A percentile compares a stretch with the other conserved stretches of the same genome.
phyloP scores from a whole-genome alignment of 139 green algal genomes.

The Tetradesmus obliquus region DNA sequence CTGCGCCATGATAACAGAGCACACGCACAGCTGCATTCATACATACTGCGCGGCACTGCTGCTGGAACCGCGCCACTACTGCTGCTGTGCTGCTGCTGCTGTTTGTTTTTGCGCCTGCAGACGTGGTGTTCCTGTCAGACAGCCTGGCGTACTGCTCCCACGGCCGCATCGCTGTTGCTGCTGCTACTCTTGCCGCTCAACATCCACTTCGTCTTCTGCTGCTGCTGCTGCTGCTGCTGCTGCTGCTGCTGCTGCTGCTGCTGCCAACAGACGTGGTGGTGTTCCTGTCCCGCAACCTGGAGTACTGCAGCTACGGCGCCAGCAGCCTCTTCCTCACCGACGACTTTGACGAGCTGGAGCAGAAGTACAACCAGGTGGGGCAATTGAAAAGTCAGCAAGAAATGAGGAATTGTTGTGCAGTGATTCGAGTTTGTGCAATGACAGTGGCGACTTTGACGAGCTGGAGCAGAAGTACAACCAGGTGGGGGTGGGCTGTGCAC shows the following conservation, averaged over 20 bases:
- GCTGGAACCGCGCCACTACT: not conserved
- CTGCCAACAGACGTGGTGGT: constrained; percentile 51
- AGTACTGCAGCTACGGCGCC: constrained; percentile 61
- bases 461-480: constrained; percentile 68
- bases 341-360: constrained; percentile 59
- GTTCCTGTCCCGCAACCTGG: constrained; percentile 58
- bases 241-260: not conserved
- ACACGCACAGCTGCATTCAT: too few relatives aligned
- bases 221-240: constrained; percentile 17
- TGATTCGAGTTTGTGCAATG: not conserved
- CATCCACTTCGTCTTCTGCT: not conserved
- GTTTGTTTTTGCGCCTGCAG: not conserved
- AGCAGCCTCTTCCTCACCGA: constrained; percentile 54
- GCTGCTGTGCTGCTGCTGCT: not conserved
- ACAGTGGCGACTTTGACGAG: not conserved
- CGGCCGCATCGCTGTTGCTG: constrained; percentile 28
- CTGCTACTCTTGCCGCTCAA: too few relatives aligned
- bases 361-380: constrained; percentile 67
- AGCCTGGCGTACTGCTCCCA: constrained; percentile 66
- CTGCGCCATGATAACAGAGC: too few relatives aligned
- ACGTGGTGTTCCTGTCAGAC: constrained; percentile 51
- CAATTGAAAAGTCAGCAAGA: too few relatives aligned
- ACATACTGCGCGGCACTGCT: too few relatives aligned
- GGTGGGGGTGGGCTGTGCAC: constrained; percentile 8
- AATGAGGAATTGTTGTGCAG: not conserved